phyloP scores from a whole-genome alignment of 2,329 filamentous ascomycete species.

The Iodosphaeria phyllophila region DNA sequence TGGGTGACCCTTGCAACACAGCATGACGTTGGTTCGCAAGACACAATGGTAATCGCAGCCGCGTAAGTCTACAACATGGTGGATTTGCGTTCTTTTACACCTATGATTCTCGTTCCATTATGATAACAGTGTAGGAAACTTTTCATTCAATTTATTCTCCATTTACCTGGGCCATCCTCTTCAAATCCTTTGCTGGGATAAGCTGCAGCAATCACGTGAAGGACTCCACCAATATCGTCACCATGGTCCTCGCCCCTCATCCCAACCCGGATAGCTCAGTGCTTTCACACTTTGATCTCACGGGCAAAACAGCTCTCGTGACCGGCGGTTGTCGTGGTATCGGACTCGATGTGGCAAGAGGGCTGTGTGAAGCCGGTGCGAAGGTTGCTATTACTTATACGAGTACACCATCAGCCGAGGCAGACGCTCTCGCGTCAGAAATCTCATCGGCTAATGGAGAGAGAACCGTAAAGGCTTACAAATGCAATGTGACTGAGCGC shows the following conservation, averaged over 20 bases:
- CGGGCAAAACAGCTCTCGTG: slow-evolving; percentile 12
- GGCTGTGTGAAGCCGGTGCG: slow-evolving; percentile 11
- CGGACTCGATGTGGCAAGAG: slow-evolving; percentile 13
- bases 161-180: too few relatives aligned
- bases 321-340: slow-evolving; percentile 13
- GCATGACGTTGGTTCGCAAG: too few relatives aligned
- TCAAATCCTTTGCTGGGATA: too few relatives aligned
- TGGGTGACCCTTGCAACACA: too few relatives aligned
- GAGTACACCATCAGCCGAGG: slow-evolving; percentile 10
- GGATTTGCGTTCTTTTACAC: too few relatives aligned
- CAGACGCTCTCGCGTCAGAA: slow-evolving; percentile 8
- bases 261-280: slow-evolving; percentile 13
- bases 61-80: too few relatives aligned
- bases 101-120: too few relatives aligned
- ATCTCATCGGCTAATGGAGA: slow-evolving; percentile 7
- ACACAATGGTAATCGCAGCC: too few relatives aligned
- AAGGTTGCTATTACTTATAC: slow-evolving; percentile 14
- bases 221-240: too few relatives aligned
- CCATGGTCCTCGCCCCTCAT: slow-evolving; percentile 12
- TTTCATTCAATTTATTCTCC: too few relatives aligned
- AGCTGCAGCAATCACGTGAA: too few relatives aligned
- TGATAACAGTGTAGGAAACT: too few relatives aligned
- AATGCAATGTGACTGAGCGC: slow-evolving; percentile 16
- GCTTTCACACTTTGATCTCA: slow-evolving; percentile 12
- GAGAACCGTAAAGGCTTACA: slow-evolving; percentile 14